Percentiles rank a stretch among this genome's conserved stretches.
Evolutionary conservation across 371 early-diverging fungal species (phyloP).

Genomic region (Mortierella sp.): DNA sequence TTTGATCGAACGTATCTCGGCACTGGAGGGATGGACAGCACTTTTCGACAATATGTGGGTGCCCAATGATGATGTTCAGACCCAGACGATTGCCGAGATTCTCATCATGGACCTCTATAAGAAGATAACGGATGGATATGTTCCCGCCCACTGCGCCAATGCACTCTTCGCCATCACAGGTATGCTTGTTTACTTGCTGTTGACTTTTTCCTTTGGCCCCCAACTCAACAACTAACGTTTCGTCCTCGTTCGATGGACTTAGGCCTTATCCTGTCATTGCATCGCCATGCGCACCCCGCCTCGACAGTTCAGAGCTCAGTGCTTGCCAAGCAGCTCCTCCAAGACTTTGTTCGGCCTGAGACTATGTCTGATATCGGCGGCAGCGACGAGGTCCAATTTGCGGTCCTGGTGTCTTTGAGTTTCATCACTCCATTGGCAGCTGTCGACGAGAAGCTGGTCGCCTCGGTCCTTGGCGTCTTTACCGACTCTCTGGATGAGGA

Average conservation of each 20-base stretch:
- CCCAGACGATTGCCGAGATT: slow-evolving; percentile 32
- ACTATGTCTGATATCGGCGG: slow-evolving; percentile 39
- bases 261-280: slow-evolving; percentile 50
- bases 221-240: background rate
- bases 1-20: slow-evolving; percentile 64
- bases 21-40: slow-evolving; percentile 63
- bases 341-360: slow-evolving; percentile 36
- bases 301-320: slow-evolving; percentile 48
- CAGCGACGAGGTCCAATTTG: slow-evolving; percentile 75
- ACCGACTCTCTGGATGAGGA: slow-evolving; percentile 27
- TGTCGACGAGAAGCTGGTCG: slow-evolving; percentile 62
- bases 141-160: slow-evolving; percentile 70
- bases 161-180: slow-evolving; percentile 68
- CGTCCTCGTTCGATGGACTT: background rate
- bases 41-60: slow-evolving; percentile 61
- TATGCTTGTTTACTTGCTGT: background rate
- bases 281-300: slow-evolving; percentile 47
- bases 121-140: slow-evolving; percentile 65
- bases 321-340: slow-evolving; percentile 43
- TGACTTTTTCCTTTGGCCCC: background rate
- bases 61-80: slow-evolving; percentile 41
- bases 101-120: slow-evolving; percentile 62
- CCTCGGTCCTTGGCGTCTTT: slow-evolving; percentile 39
- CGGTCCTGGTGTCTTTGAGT: slow-evolving; percentile 63
- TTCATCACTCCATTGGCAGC: slow-evolving; percentile 63